These are phyloP conservation scores for Pycnococcus provasolii DNA, from an alignment of 139 green algal species.

Conservation along the genomic window DNA sequence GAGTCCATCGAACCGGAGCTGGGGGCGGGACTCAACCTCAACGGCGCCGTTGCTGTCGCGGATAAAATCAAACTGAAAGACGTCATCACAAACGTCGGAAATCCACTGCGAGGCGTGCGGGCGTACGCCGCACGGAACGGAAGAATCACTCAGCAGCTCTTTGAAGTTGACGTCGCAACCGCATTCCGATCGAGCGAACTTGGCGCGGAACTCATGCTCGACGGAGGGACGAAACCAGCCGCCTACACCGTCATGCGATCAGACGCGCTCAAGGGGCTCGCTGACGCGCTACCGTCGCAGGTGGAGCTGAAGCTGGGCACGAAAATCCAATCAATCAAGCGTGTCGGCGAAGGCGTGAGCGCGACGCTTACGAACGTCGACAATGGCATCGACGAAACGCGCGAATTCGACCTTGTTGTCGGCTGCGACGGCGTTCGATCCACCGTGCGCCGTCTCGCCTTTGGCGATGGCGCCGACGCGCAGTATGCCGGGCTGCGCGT, in stretches of 20 bases:
- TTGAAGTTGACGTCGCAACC: not conserved
- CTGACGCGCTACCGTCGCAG: not conserved
- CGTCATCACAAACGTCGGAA: not conserved
- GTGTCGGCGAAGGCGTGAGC: not conserved
- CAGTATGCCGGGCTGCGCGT: not conserved
- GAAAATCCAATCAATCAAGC: not conserved
- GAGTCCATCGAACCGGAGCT: not conserved
- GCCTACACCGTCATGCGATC: not conserved
- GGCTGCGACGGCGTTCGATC: constrained; percentile 5
- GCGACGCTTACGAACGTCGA: not conserved
- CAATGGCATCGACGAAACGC: constrained; percentile 1
- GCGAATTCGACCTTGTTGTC: constrained; percentile 10
- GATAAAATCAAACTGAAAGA: not conserved
- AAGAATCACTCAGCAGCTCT: too few species aligned
- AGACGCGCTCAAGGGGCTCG: not conserved
- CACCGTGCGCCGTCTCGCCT: not conserved
- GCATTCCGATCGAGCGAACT: not conserved
- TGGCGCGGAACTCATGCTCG: not conserved
- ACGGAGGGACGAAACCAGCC: not conserved
- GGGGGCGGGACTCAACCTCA: not conserved
- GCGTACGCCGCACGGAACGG: not conserved
- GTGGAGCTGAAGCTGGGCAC: not conserved
- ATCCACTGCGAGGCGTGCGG: not conserved
- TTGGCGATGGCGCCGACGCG: not conserved
- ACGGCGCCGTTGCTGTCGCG: not conserved